Evolutionary conservation across 164 flowering plant genomes (phyloP).

Genomic region (Magnolia changhungtana): DNA sequence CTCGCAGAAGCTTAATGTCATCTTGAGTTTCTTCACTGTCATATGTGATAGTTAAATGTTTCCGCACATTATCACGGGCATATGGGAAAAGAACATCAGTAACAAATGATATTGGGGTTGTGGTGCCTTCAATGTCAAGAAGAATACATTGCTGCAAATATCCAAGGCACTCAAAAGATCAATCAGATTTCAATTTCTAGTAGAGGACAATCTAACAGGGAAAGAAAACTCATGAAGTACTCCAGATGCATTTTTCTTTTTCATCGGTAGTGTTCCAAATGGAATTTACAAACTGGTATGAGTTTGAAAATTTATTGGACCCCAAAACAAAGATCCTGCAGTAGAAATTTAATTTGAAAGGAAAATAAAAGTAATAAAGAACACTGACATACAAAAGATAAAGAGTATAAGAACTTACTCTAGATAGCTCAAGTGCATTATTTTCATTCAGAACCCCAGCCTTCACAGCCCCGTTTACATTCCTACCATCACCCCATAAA

Average conservation of each 20-base stretch:
- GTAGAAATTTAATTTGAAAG: not conserved
- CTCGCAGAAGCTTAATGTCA: constrained; percentile 69
- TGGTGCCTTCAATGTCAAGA: constrained; percentile 98
- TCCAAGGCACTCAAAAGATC: not conserved
- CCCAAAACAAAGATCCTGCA: not conserved
- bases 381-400: not conserved
- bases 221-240: not conserved
- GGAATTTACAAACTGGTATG: too few species aligned
- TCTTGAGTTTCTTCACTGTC: constrained; percentile 81
- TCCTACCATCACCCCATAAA: constrained; percentile 12
- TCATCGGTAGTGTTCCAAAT: too few species aligned
- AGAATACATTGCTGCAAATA: constrained; percentile 82
- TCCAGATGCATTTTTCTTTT: too few species aligned
- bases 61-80: constrained; percentile 87
- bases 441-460: constrained; percentile 27
- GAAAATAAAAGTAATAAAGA: not conserved
- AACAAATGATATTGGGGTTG: constrained; percentile 95
- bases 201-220: not conserved
- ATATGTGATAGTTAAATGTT: constrained; percentile 72
- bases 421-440: constrained; percentile 21
- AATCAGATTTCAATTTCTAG: not conserved
- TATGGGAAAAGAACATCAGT: constrained; percentile 93
- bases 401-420: constrained; percentile 31
- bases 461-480: constrained; percentile 23
- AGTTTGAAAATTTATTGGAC: too few species aligned